Conservation (phyloP, 768 basidiomycete species). For the Suillus alpinus region DNA sequence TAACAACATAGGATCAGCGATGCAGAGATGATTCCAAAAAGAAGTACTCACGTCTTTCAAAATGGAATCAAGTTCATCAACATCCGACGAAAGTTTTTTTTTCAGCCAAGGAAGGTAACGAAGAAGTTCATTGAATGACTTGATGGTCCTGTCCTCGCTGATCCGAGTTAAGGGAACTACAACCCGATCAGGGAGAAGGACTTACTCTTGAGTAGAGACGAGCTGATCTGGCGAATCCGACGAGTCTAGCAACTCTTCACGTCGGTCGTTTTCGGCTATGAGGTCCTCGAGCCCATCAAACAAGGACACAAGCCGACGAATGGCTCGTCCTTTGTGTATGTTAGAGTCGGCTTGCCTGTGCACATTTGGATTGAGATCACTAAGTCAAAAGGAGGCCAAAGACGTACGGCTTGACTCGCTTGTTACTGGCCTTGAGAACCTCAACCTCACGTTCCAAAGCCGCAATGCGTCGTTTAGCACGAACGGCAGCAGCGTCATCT, state of each 20-base stretch:
- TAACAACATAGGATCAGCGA: background rate
- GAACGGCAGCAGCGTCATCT: too few species aligned
- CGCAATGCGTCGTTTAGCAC: too few species aligned
- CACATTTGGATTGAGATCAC: too few species aligned
- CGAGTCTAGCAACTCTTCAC: background rate
- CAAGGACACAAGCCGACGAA: constrained; percentile 5
- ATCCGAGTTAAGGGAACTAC: too few species aligned
- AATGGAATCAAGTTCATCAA: background rate
- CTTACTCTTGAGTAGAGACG: constrained; percentile 2
- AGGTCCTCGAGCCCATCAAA: constrained; percentile 8
- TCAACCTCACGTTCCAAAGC: too few species aligned
- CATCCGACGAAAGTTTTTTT: background rate
- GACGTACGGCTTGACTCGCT: too few species aligned
- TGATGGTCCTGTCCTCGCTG: constrained; percentile 5
- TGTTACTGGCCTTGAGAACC: too few species aligned
- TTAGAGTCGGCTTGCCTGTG: background rate
- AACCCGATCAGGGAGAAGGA: too few species aligned
- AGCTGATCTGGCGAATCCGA: background rate
- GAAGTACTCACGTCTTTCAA: background rate
- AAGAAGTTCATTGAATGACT: constrained; percentile 1
- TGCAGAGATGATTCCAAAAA: background rate
- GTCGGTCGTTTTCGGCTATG: constrained; percentile 8
- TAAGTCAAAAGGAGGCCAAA: too few species aligned
- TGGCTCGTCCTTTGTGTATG: background rate
- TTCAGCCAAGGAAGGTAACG: constrained; percentile 1